phyloP scores from a whole-genome alignment of 139 green algal species.

The Tetraselmis striata region DNA sequence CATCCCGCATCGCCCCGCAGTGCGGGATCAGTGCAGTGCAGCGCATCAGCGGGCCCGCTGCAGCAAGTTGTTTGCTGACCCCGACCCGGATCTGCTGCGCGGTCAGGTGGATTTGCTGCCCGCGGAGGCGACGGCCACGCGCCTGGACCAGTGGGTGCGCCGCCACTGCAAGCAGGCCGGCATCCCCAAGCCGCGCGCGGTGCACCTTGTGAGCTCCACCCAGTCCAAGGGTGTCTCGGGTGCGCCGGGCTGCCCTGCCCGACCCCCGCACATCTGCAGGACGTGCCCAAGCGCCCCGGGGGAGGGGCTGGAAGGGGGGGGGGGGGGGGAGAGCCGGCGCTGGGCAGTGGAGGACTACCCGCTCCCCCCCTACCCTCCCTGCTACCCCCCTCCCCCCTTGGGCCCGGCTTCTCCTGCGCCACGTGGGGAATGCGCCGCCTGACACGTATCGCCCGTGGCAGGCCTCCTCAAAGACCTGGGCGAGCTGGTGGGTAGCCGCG shows the following conservation, averaged over 20 bases:
- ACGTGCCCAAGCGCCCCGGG: too few relatives aligned
- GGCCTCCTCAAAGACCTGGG: background rate
- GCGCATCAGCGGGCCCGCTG: too few relatives aligned
- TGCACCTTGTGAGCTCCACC: slow-evolving; percentile 55
- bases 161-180: slow-evolving; percentile 38
- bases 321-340: too few relatives aligned
- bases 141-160: slow-evolving; percentile 58
- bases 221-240: slow-evolving; percentile 38
- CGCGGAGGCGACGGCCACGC: slow-evolving; percentile 24
- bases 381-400: background rate
- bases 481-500: slow-evolving; percentile 20
- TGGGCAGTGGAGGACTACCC: too few relatives aligned
- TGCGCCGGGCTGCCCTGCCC: background rate
- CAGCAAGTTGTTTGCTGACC: too few relatives aligned
- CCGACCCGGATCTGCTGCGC: too few relatives aligned
- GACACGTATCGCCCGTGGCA: background rate
- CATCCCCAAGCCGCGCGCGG: slow-evolving; percentile 38
- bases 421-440: too few relatives aligned
- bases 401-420: background rate
- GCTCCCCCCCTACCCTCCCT: background rate
- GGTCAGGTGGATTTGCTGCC: slow-evolving; percentile 78
- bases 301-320: too few relatives aligned
- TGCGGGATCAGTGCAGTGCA: too few relatives aligned
- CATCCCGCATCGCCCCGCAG: too few relatives aligned
- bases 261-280: background rate